phyloP scores from a whole-genome alignment of 192 early-diverging fungal species.

The Rhizoclosmatium globosum region DNA sequence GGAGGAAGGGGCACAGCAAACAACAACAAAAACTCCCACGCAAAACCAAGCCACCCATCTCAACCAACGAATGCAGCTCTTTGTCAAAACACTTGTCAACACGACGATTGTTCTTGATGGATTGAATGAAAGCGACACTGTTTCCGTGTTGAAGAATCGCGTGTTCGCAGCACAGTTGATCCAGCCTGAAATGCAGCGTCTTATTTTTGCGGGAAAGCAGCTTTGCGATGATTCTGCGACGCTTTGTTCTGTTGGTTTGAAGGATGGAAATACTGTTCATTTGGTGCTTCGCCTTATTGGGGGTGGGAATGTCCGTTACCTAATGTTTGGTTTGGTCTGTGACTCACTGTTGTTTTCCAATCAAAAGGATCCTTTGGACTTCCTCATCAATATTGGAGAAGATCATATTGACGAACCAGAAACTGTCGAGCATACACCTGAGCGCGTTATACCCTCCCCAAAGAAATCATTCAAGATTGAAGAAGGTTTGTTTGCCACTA shows the following conservation, averaged over 20 bases:
- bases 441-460: background rate
- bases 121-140: slow-evolving; percentile 79
- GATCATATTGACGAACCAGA: background rate
- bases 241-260: slow-evolving; percentile 98
- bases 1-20: too few relatives aligned
- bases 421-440: background rate
- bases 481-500: background rate
- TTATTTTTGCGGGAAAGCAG: slow-evolving; percentile 99
- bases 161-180: slow-evolving; percentile 69
- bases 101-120: slow-evolving; percentile 79
- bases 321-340: background rate
- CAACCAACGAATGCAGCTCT: slow-evolving; percentile 58
- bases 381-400: background rate
- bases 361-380: background rate
- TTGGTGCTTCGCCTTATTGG: slow-evolving; percentile 97
- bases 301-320: slow-evolving; percentile 47
- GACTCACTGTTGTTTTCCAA: background rate
- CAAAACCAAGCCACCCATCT: too few relatives aligned
- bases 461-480: background rate
- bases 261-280: slow-evolving; percentile 98
- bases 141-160: background rate
- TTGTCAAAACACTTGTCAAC: slow-evolving; percentile 83
- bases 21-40: too few relatives aligned
- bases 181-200: slow-evolving; percentile 96
- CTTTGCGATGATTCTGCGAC: slow-evolving; percentile 88